These are phyloP conservation scores for Leccinum discolor DNA, from an alignment of 1,284 basidiomycete genomes.

Conservation along the genomic window DNA sequence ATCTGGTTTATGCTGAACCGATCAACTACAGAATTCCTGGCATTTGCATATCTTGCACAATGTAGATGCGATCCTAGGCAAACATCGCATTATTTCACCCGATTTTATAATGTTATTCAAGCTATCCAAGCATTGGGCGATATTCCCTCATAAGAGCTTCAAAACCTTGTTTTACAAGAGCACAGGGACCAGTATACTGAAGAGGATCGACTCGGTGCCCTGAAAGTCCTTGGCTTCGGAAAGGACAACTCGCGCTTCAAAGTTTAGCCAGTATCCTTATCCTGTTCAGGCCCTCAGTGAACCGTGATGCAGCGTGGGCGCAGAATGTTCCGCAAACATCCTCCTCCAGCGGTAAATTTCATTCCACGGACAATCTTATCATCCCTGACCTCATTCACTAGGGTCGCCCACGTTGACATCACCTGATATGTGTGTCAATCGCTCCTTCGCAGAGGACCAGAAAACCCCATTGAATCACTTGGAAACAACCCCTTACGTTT, in stretches of 20 bases:
- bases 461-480: conserved; percentile 57
- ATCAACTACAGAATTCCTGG: too few relatives aligned
- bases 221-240: too few relatives aligned
- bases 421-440: conserved; percentile 55
- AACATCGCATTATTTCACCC: too few relatives aligned
- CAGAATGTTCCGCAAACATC: conserved; percentile 43
- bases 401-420: conserved; percentile 63
- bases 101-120: too few relatives aligned
- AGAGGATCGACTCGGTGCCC: too few relatives aligned
- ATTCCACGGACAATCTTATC: conserved; percentile 45
- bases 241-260: conserved; percentile 30
- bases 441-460: conserved; percentile 61
- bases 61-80: too few relatives aligned
- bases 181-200: too few relatives aligned
- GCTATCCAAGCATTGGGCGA: too few relatives aligned
- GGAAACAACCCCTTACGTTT: conserved; percentile 63
- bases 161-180: too few relatives aligned
- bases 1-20: too few relatives aligned
- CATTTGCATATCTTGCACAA: too few relatives aligned
- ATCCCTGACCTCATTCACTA: conserved; percentile 51
- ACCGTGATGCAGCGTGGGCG: conserved; percentile 58
- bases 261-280: conserved; percentile 60
- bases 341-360: conserved; percentile 44
- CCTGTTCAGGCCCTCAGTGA: conserved; percentile 35
- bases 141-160: too few relatives aligned